phyloP scores from a whole-genome alignment of 1,284 basidiomycete genomes.

The Grifola frondosa region DNA sequence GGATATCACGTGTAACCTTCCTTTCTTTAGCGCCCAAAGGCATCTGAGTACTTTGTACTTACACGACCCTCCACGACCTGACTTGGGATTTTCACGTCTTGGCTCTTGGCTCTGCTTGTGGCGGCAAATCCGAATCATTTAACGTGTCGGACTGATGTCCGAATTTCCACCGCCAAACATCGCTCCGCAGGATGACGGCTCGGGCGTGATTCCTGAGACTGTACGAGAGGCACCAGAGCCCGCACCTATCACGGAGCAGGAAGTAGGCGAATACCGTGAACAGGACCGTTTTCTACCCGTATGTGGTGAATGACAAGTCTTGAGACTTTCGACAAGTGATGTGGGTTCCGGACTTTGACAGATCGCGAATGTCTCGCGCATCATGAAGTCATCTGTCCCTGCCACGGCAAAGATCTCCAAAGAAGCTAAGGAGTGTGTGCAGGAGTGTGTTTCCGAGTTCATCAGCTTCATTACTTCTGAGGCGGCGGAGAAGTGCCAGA shows the following conservation, averaged over 20 bases:
- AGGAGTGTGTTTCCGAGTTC: conserved; percentile 95
- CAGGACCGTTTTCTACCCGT: conserved; percentile 91
- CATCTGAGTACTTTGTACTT: not conserved
- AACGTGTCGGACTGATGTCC: conserved; percentile 38
- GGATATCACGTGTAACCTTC: not conserved
- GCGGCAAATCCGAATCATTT: not conserved
- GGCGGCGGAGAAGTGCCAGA: conserved; percentile 84
- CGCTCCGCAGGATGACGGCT: conserved; percentile 54
- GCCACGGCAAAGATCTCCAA: conserved; percentile 95
- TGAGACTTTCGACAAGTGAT: too few relatives aligned
- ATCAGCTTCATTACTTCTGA: conserved; percentile 94
- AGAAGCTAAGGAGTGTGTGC: conserved; percentile 95
- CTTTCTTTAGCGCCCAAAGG: not conserved
- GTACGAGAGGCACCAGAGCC: conserved; percentile 53
- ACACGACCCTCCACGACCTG: not conserved
- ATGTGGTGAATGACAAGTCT: too few relatives aligned
- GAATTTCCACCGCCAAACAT: conserved; percentile 54
- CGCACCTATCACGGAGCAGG: conserved; percentile 82
- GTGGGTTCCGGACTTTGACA: too few relatives aligned
- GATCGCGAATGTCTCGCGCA: conserved; percentile 95
- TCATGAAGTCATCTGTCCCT: conserved; percentile 91
- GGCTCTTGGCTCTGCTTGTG: not conserved
- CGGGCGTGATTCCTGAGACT: conserved; percentile 38
- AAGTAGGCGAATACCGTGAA: conserved; percentile 89
- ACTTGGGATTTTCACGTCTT: not conserved